Conservation (phyloP, 2,329 filamentous ascomycete species). For the Aureobasidium namibiae region DNA sequence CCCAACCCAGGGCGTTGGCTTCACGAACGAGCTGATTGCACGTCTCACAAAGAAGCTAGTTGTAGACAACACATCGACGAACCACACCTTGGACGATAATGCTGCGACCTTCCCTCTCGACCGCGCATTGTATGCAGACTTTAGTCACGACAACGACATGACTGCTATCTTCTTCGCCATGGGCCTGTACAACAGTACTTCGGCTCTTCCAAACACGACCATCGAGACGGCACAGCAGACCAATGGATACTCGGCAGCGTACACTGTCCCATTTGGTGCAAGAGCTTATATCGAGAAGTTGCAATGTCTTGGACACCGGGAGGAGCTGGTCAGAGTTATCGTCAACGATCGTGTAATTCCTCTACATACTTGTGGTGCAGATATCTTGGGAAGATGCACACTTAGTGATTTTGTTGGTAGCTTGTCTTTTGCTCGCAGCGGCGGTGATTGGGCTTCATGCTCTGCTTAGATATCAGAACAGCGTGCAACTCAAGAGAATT, state of each 20-base stretch:
- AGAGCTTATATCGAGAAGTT: constrained; percentile 86
- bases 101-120: constrained; percentile 64
- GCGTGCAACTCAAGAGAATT: no score
- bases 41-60: constrained; percentile 65
- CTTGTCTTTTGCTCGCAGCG: constrained; percentile 61
- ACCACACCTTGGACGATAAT: constrained; percentile 64
- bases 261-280: constrained; percentile 74
- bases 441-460: constrained; percentile 68
- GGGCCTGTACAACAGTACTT: constrained; percentile 64
- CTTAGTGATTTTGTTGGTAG: constrained; percentile 65
- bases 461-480: constrained; percentile 19
- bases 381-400: constrained; percentile 62
- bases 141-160: constrained; percentile 88
- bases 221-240: constrained; percentile 45
- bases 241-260: constrained; percentile 65
- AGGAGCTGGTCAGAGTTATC: constrained; percentile 70
- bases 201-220: constrained; percentile 38
- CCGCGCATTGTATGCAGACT: constrained; percentile 69
- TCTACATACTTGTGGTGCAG: constrained; percentile 60
- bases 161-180: constrained; percentile 66
- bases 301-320: constrained; percentile 49
- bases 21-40: constrained; percentile 77
- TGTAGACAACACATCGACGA: constrained; percentile 64
- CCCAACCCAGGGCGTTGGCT: constrained; percentile 79
- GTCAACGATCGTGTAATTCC: constrained; percentile 77